Conservation (phyloP, 257 asterid genomes). For the Gynochthodes officinalis region DNA sequence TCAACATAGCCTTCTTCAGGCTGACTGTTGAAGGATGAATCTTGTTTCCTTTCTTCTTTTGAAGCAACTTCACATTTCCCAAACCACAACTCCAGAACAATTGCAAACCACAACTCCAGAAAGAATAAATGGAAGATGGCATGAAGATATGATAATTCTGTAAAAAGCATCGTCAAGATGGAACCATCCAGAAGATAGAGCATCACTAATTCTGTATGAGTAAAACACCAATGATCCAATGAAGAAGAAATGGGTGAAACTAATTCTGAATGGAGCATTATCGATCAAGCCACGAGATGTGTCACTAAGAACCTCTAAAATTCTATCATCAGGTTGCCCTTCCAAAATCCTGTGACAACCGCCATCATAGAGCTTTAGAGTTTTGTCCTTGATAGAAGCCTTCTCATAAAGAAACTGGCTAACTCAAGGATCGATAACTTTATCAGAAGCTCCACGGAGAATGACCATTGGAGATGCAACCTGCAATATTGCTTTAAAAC, state of each 20-base stretch:
- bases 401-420: slow-evolving; percentile 69
- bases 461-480: slow-evolving; percentile 75
- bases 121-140: background rate
- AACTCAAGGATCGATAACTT: slow-evolving; percentile 83
- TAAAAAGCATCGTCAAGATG: too few relatives aligned
- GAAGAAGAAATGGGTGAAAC: background rate
- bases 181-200: too few relatives aligned
- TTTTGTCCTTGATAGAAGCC: slow-evolving; percentile 70
- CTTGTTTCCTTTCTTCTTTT: background rate
- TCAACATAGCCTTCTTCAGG: background rate
- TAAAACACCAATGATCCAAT: background rate
- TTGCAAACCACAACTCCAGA: background rate
- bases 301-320: slow-evolving; percentile 64
- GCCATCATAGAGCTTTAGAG: slow-evolving; percentile 77
- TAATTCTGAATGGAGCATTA: slow-evolving; percentile 41
- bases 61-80: background rate
- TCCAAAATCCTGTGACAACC: slow-evolving; percentile 93
- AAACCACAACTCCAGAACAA: background rate
- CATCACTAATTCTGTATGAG: too few relatives aligned
- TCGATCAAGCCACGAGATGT: slow-evolving; percentile 82
- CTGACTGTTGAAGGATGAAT: background rate
- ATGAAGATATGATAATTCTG: too few relatives aligned
- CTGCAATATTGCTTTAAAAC: slow-evolving; percentile 27
- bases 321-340: slow-evolving; percentile 95
- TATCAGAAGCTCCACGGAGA: slow-evolving; percentile 92